Evolutionary conservation across 2,329 filamentous ascomycete genomes (phyloP).

Genomic region (Pestalotiopsis sp.): DNA sequence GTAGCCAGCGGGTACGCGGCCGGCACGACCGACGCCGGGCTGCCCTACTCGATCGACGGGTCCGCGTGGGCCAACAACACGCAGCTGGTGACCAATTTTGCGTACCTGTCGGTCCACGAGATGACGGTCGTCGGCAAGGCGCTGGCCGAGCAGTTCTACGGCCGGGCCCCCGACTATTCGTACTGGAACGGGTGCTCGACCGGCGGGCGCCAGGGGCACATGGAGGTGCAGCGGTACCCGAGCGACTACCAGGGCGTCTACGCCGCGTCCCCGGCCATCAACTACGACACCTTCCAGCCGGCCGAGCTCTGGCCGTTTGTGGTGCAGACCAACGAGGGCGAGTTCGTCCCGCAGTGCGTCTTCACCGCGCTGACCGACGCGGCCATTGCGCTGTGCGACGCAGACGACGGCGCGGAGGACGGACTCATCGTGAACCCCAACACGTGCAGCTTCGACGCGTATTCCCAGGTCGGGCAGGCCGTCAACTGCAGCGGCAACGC

Average conservation of each 20-base stretch:
- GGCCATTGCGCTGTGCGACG: slow-evolving; percentile 1
- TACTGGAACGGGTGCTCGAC: slow-evolving; percentile 55
- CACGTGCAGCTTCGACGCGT: slow-evolving; percentile 14
- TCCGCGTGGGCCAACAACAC: slow-evolving; percentile 21
- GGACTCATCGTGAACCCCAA: slow-evolving; percentile 2
- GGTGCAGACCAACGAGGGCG: slow-evolving; percentile 10
- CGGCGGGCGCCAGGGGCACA: slow-evolving; percentile 57
- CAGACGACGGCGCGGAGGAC: background rate
- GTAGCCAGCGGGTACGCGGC: slow-evolving; percentile 24
- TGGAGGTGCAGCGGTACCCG: slow-evolving; percentile 52
- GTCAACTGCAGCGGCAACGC: slow-evolving; percentile 7
- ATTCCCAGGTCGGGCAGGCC: slow-evolving; percentile 4
- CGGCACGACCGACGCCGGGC: slow-evolving; percentile 28
- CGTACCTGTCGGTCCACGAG: slow-evolving; percentile 26
- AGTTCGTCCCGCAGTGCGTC: slow-evolving; percentile 10
- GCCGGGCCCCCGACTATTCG: slow-evolving; percentile 38
- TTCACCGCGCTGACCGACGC: background rate
- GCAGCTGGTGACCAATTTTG: slow-evolving; percentile 24
- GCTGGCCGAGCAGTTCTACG: slow-evolving; percentile 42
- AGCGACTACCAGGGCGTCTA: slow-evolving; percentile 56
- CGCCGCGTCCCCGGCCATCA: slow-evolving; percentile 44
- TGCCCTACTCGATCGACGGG: slow-evolving; percentile 11
- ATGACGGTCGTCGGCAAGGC: slow-evolving; percentile 43
- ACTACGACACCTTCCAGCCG: slow-evolving; percentile 16
- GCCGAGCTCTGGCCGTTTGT: slow-evolving; percentile 3